A percentile compares a stretch with the other conserved stretches of the same genome.
Conservation (phyloP, 2,329 filamentous ascomycete species). For the Colletotrichum brevisporum region DNA sequence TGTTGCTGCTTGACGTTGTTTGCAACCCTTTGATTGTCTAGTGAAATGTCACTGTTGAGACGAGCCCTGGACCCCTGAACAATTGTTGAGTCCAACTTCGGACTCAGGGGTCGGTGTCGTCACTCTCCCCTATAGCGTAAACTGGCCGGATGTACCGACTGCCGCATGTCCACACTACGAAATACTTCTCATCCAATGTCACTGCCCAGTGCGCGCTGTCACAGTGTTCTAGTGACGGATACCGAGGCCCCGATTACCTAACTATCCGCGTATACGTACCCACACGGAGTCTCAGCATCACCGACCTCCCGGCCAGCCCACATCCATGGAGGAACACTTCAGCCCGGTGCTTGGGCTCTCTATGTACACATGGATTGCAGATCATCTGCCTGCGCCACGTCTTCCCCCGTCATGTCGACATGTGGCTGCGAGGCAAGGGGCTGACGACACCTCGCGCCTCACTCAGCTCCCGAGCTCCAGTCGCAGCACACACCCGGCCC, state of each 20-base stretch:
- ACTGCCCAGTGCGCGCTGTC: slow-evolving; percentile 12
- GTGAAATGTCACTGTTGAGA: background rate
- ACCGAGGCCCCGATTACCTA: background rate
- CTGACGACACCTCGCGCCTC: slow-evolving; percentile 38
- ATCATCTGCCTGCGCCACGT: slow-evolving; percentile 30
- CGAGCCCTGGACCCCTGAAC: background rate
- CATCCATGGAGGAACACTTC: background rate
- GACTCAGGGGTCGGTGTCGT: slow-evolving; percentile 21
- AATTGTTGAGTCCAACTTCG: background rate
- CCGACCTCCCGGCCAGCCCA: slow-evolving; percentile 13
- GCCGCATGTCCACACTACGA: too few relatives aligned
- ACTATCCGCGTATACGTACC: too few relatives aligned
- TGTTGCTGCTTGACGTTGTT: too few relatives aligned
- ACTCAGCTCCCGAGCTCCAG: slow-evolving; percentile 26
- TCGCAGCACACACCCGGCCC: slow-evolving; percentile 3
- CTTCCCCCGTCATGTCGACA: background rate
- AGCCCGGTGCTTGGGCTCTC: background rate
- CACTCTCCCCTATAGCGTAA: background rate
- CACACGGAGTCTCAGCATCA: background rate
- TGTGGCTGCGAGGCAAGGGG: slow-evolving; percentile 5
- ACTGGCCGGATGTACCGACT: too few relatives aligned
- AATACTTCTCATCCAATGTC: slow-evolving; percentile 9
- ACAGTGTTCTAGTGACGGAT: background rate
- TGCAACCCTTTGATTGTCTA: too few relatives aligned
- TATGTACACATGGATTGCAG: slow-evolving; percentile 2